Conservation (phyloP, 306 rosid genomes). For the Oxytropis ochrocephala region DNA sequence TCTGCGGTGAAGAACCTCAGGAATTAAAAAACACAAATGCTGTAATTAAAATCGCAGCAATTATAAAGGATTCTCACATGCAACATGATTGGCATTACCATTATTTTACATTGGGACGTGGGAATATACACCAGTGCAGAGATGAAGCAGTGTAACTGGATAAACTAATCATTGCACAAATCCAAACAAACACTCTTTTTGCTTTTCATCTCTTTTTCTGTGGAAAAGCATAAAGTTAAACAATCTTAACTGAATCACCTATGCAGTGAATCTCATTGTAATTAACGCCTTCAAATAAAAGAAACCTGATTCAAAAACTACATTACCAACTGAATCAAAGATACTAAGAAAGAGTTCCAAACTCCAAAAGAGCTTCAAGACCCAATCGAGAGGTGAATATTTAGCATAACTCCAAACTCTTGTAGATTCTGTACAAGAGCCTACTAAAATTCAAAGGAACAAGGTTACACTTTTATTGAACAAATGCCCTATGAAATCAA, state of each 20-base stretch:
- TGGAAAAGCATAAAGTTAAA: background rate
- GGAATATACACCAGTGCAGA: background rate
- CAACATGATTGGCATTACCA: background rate
- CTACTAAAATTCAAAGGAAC: background rate
- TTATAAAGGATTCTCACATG: background rate
- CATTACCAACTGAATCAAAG: background rate
- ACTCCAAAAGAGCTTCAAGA: background rate
- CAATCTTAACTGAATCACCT: background rate
- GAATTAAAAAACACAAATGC: too few relatives aligned
- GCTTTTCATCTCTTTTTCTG: background rate
- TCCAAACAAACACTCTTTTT: background rate
- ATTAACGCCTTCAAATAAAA: background rate
- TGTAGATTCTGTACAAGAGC: conserved; percentile 25
- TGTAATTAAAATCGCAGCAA: background rate
- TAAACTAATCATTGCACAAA: conserved; percentile 21
- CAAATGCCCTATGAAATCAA: conserved; percentile 6
- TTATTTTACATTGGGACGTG: background rate
- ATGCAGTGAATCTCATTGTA: background rate
- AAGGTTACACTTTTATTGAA: conserved; percentile 27
- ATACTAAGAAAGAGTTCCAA: too few relatives aligned
- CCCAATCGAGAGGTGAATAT: too few relatives aligned
- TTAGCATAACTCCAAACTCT: too few relatives aligned
- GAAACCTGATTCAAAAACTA: background rate
- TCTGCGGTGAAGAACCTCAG: too few relatives aligned
- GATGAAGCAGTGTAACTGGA: background rate